Conservation (phyloP, 306 rosid species). For the Hippophae gyantsensis region DNA sequence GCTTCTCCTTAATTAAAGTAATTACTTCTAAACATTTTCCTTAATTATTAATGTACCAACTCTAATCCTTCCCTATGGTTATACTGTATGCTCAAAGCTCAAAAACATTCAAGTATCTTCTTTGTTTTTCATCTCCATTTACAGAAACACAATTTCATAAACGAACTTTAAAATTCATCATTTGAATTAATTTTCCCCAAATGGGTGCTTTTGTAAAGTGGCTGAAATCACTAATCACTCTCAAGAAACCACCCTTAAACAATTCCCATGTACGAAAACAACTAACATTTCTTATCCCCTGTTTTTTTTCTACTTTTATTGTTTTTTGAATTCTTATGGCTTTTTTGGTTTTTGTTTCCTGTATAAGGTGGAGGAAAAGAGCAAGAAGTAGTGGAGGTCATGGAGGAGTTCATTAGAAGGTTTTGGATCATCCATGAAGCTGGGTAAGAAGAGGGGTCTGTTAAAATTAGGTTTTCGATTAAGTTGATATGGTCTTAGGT, state of each 20-base stretch:
- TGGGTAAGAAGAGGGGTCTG: constrained; percentile 28
- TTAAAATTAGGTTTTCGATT: too few relatives aligned
- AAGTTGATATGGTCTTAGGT: too few relatives aligned
- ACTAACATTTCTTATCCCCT: too few relatives aligned
- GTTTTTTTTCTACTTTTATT: constrained; percentile 3
- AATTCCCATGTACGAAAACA: constrained; percentile 28
- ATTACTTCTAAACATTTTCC: not conserved
- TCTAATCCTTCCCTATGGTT: not conserved
- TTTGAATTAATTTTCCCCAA: constrained; percentile 18
- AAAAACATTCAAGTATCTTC: not conserved
- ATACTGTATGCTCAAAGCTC: not conserved
- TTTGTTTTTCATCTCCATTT: not conserved
- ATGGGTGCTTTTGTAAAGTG: constrained; percentile 83
- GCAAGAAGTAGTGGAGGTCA: constrained; percentile 73
- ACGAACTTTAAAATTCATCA: not conserved
- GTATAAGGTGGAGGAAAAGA: constrained; percentile 42
- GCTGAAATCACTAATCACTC: constrained; percentile 61
- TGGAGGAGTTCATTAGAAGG: constrained; percentile 72
- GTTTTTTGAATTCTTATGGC: not conserved
- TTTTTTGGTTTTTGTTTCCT: constrained; percentile 1
- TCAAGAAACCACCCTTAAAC: constrained; percentile 31
- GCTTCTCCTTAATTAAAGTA: constrained; percentile 2
- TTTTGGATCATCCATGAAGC: constrained; percentile 27
- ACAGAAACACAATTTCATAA: not conserved
- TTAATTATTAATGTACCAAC: not conserved